A percentile compares a stretch with the other conserved stretches of the same genome.
Evolutionary conservation across 306 rosid species (phyloP).

Genomic region (Trifolium pratense): DNA sequence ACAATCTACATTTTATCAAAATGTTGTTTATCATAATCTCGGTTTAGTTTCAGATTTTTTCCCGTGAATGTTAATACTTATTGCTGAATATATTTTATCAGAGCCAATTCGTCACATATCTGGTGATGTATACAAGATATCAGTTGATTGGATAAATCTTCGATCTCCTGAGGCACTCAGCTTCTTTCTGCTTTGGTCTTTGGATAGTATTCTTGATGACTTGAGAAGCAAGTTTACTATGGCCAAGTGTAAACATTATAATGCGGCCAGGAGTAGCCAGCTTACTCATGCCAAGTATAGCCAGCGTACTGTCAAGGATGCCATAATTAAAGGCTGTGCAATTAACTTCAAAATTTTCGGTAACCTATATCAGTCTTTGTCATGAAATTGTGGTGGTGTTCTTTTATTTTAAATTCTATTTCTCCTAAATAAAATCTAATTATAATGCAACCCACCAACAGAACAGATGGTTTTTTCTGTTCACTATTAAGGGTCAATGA

Average conservation of each 20-base stretch:
- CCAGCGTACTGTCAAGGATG: too few species aligned
- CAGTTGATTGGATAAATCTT: constrained; percentile 75
- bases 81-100: constrained; percentile 38
- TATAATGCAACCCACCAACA: constrained; percentile 8
- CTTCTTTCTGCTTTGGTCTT: constrained; percentile 66
- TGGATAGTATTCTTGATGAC: constrained; percentile 77
- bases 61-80: constrained; percentile 10
- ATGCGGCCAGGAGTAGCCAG: too few species aligned
- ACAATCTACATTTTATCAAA: constrained; percentile 3
- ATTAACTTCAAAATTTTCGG: constrained; percentile 83
- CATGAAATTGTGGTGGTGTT: not conserved
- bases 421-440: not conserved
- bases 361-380: constrained; percentile 40
- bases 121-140: constrained; percentile 73
- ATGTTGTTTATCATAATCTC: constrained; percentile 16
- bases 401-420: not conserved
- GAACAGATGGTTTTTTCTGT: constrained; percentile 4
- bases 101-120: constrained; percentile 80
- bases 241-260: constrained; percentile 78
- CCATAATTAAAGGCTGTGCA: constrained; percentile 73
- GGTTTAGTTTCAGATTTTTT: constrained; percentile 25
- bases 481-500: constrained; percentile 14
- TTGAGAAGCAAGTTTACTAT: constrained; percentile 63
- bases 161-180: constrained; percentile 67
- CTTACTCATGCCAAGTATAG: too few species aligned